These are phyloP conservation scores for Henckelia pumila DNA, from an alignment of 257 asterid species.

Conservation along the genomic window DNA sequence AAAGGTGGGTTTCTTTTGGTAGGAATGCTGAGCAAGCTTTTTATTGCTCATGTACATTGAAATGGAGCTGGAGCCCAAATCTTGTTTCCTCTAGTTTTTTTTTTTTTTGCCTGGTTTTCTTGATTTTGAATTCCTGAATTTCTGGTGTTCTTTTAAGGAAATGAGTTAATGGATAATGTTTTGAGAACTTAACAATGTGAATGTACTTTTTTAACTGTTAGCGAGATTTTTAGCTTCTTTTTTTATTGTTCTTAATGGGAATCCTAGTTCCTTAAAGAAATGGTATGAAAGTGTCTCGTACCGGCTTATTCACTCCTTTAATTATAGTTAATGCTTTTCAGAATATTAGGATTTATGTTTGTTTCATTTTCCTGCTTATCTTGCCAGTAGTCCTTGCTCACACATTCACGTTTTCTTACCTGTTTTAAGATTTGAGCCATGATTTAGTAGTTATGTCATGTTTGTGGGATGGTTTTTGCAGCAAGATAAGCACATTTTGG, in stretches of 20 bases:
- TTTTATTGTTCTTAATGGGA: conserved; percentile 34
- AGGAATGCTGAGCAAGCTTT: neutral
- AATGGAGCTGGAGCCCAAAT: conserved; percentile 18
- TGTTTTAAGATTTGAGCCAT: conserved; percentile 11
- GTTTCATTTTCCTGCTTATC: neutral
- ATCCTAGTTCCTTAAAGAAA: conserved; percentile 21
- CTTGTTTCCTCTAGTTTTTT: conserved; percentile 1
- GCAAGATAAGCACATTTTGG: conserved; percentile 37
- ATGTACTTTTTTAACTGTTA: conserved; percentile 20
- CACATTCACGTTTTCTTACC: conserved; percentile 1
- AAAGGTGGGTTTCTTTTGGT: conserved; percentile 26
- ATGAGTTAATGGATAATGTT: conserved; percentile 16
- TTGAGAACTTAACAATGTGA: conserved; percentile 29
- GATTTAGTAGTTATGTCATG: conserved; percentile 12
- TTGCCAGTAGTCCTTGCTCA: conserved; percentile 12
- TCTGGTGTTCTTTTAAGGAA: conserved; percentile 23
- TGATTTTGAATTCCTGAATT: conserved; percentile 13
- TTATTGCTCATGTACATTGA: neutral
- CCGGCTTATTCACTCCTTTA: neutral
- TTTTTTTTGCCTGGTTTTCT: neutral
- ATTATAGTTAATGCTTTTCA: conserved; percentile 40
- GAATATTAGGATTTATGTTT: conserved; percentile 9
- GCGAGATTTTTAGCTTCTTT: conserved; percentile 30
- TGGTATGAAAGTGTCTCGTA: no score
- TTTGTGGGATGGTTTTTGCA: conserved; percentile 38